Percentiles rank a stretch among this genome's conserved stretches.
Evolutionary conservation across 768 basidiomycete species (phyloP).

Genomic region (Agaricus sinodeliciosus): DNA sequence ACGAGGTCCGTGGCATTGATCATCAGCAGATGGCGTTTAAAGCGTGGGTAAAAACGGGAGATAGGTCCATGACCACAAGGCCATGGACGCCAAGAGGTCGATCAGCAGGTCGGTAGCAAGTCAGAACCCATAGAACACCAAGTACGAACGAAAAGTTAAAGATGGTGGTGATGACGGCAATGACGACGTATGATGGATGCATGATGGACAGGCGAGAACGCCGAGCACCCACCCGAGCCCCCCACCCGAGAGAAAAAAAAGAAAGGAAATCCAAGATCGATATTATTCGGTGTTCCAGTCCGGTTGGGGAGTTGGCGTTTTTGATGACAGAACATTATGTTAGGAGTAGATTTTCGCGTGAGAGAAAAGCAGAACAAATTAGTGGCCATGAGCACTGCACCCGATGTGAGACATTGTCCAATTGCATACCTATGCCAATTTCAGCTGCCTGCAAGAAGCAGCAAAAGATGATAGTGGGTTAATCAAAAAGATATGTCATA

Average conservation of each 20-base stretch:
- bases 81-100: conserved; percentile 1
- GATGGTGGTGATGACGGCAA: background rate
- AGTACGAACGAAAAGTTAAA: background rate
- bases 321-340: background rate
- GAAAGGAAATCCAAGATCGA: too few species aligned
- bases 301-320: background rate
- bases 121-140: background rate
- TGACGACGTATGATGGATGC: background rate
- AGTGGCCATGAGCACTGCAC: background rate
- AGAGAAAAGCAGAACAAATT: background rate
- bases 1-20: conserved; percentile 2
- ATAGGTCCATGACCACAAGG: background rate
- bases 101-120: background rate
- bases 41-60: background rate
- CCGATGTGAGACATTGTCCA: background rate
- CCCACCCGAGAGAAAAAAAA: too few species aligned
- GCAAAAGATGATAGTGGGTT: background rate
- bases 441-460: conserved; percentile 58
- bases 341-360: background rate
- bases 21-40: background rate
- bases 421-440: conserved; percentile 71
- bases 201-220: too few species aligned
- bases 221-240: too few species aligned
- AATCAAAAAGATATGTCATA: background rate
- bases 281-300: background rate